Conservation (phyloP, 306 rosid species). For the Gynostemma pentaphyllum region DNA sequence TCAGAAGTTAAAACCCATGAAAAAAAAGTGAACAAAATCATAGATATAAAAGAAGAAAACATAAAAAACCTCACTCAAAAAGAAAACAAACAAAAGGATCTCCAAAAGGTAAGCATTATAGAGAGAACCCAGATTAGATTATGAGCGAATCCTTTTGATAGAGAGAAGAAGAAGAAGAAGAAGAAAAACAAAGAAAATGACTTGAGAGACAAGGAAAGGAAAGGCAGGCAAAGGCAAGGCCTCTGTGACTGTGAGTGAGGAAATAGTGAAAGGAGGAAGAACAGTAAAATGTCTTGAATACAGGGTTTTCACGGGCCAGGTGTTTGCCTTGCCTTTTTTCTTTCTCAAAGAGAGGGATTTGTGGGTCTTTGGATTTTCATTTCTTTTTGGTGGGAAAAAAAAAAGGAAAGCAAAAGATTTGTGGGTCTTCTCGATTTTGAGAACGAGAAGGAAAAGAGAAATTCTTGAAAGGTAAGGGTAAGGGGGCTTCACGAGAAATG, state of each 20-base stretch:
- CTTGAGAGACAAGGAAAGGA: too few species aligned
- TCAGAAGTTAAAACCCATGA: background rate
- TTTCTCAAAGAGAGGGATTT: background rate
- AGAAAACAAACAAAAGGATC: background rate
- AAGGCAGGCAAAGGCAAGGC: too few species aligned
- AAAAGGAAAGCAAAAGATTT: too few species aligned
- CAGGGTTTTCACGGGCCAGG: background rate
- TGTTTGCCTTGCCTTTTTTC: too few species aligned
- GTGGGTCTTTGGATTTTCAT: too few species aligned
- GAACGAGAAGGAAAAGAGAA: background rate
- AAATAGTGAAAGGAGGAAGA: too few species aligned
- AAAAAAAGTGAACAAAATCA: background rate
- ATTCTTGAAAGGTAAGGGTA: background rate
- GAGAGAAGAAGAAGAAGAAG: background rate
- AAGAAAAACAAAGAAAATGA: background rate
- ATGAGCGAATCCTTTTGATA: too few species aligned
- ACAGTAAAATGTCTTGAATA: too few species aligned
- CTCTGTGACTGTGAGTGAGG: too few species aligned
- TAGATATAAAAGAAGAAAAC: background rate
- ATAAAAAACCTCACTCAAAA: background rate
- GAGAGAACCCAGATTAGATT: background rate
- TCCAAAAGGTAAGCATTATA: background rate
- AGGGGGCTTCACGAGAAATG: conserved; percentile 1
- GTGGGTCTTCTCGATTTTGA: too few species aligned
- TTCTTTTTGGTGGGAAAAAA: too few species aligned